phyloP scores from a whole-genome alignment of 148 eudicot species.

The Vaccinium darrowii region DNA sequence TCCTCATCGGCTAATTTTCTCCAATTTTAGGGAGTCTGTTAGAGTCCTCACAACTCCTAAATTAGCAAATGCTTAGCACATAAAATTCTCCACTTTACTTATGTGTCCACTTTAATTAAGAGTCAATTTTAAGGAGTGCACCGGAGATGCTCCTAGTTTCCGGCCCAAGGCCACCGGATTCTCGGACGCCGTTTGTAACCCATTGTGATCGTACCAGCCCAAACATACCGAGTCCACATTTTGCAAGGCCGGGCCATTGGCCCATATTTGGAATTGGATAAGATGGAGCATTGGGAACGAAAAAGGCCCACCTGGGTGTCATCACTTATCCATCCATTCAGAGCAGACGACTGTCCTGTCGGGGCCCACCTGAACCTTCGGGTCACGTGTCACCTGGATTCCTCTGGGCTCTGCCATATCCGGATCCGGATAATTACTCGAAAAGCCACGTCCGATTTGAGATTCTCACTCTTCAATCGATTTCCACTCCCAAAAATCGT shows the following conservation, averaged over 20 bases:
- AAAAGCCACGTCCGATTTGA: no score
- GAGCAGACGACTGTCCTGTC: background rate
- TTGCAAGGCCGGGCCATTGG: background rate
- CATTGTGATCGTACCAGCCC: background rate
- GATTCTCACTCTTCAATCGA: background rate
- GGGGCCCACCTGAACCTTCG: background rate
- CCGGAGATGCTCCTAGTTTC: background rate
- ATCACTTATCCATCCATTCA: constrained; percentile 7
- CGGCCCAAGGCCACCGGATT: background rate
- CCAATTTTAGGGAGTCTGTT: no score
- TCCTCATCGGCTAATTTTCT: no score
- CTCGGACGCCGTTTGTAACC: background rate
- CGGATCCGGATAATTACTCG: background rate
- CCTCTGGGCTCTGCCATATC: background rate
- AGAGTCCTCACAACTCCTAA: no score
- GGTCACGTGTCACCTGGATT: constrained; percentile 8
- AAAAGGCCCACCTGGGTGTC: background rate
- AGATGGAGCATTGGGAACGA: background rate
- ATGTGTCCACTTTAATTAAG: no score
- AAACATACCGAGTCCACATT: background rate
- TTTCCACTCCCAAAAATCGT: background rate
- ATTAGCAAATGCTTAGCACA: no score
- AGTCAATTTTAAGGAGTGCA: no score
- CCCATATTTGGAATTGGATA: background rate
- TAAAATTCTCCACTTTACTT: no score